Evolutionary conservation across 108 stramenopile genomes (phyloP), one percentile per base, ranked within the genome.

Genomic region (Skeletonema costatum): DNA sequence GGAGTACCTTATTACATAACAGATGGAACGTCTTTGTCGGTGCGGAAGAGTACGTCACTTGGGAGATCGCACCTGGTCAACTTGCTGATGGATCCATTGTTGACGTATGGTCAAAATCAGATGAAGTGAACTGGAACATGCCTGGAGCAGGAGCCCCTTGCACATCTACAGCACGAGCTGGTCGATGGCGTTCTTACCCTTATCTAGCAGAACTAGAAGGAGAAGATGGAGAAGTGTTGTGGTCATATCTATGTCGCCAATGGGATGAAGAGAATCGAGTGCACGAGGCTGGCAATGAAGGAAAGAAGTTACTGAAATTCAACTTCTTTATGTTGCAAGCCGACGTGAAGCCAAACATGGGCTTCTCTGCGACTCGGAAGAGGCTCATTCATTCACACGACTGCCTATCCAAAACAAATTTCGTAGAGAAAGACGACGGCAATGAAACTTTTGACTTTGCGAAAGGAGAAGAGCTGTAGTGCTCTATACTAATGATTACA

Each of bases 321-420:
- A 93, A 93, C 48, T 95, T 95, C 63, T 95, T 90, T 84, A 95
- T 95, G 94, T 69, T 95, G n/a, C 92, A 95, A 70, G 90, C 90
- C 2, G 90, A 92, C 72, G 89, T 92, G 2, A 60, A 92, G 13
- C 92, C 92, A 25, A 89, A 95, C 62, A 95, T 95, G 94, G 88
- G 81, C 1, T 95, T 93, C 75, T 91, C 89, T 12, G 81, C 89
- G 13, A 95, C 92, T 8, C 66, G 91, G 50, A 95, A 95, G 80
- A 87, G 94, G 38, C 73, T 95, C 29, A 79, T 95, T 16, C 86
- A 93, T 78, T 86, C 87, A 41, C 82, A 89, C 59, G 89, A 93
- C 32, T 93, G 92, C 61, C 32, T 71, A 31, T 80, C 74, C 16
- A 42, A 36, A 5, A 70, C 78, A 25, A 75, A 75, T 32, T 79